phyloP scores from a whole-genome alignment of 441 rosid genomes.

The Jatropha multifida region DNA sequence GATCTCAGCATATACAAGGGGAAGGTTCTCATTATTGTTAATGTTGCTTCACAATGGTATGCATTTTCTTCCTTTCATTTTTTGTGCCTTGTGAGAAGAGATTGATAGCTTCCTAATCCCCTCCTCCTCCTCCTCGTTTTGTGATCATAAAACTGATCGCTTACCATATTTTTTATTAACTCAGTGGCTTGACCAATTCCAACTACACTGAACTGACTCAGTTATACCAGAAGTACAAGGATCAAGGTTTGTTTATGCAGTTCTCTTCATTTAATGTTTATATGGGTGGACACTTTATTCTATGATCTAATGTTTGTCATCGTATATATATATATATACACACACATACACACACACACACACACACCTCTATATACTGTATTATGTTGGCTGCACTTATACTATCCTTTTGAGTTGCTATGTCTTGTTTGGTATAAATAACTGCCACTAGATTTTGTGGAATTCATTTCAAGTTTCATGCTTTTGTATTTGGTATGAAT shows the following conservation, averaged over 20 bases:
- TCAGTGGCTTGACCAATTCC: constrained; percentile 83
- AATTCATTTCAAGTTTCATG: too few relatives aligned
- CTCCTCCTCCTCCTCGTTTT: not conserved
- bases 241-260: constrained; percentile 49
- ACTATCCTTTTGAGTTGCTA: not conserved
- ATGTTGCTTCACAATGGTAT: constrained; percentile 99
- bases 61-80: not conserved
- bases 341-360: too few relatives aligned
- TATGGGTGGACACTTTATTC: not conserved
- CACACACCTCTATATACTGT: not conserved
- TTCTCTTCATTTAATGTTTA: constrained; percentile 1
- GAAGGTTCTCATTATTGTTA: constrained; percentile 82
- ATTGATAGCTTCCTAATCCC: not conserved
- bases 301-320: not conserved
- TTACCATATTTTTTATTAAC: constrained; percentile 20
- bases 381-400: not conserved
- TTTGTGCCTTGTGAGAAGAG: not conserved
- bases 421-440: not conserved
- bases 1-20: constrained; percentile 82
- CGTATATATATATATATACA: not conserved
- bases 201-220: constrained; percentile 89
- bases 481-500: too few relatives aligned
- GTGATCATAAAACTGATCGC: not conserved
- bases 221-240: constrained; percentile 75
- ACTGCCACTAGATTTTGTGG: too few relatives aligned